Base-by-base conservation (phyloP, 139 green algal genomes). In the Chlamydomonas sphaeroides region DNA sequence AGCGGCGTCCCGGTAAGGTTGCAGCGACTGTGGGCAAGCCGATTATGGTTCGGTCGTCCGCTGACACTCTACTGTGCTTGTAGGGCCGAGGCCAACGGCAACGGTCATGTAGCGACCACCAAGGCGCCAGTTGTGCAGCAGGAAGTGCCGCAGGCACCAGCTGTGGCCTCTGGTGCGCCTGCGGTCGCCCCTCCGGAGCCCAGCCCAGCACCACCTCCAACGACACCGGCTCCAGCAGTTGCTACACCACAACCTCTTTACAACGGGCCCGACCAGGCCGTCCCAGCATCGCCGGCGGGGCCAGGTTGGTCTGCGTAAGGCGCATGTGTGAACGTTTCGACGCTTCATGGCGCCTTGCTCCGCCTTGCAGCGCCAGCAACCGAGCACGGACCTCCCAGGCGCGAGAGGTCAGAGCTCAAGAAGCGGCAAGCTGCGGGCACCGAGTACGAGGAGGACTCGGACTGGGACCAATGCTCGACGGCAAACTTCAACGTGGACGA, bases 401-500 rank as follows among this genome's bases (percentile, higher is more conserved):
- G 75, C 2, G 75, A 82, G 62, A n/a, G 62, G 42, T 82, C 75
- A 28, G 75, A 82, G 53, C n/a, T 82, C 0, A 82, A 53, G 18
- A 82, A 72, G 62, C 77, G 65, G 45, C 77, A 84, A 15, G n/a
- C n/a, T n/a, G n/a, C n/a, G n/a, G 77, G 71, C 11, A 53, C 70
- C 2, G 83, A 87, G 65, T 74, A 71, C 65, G 81, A 82, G 26
- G 84, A 88, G 35, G 84, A 84, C 33, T 85, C 74, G 8, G 84
- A 88, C 38, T 88, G 84, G 84, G 84, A 88, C 63, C 78, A 88
- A 17, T 85, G 78, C 53, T 88, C 84, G 15, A 88, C 78, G 15
- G 65, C 73, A 0, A 87, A 83, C 51, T 83, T 83, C 68, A 73
- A 75, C 11, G 83, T 84, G 10, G 35, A 80, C 26, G 75, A 88